Conservation (phyloP, 768 basidiomycete species). For the Boletus speciosus region DNA sequence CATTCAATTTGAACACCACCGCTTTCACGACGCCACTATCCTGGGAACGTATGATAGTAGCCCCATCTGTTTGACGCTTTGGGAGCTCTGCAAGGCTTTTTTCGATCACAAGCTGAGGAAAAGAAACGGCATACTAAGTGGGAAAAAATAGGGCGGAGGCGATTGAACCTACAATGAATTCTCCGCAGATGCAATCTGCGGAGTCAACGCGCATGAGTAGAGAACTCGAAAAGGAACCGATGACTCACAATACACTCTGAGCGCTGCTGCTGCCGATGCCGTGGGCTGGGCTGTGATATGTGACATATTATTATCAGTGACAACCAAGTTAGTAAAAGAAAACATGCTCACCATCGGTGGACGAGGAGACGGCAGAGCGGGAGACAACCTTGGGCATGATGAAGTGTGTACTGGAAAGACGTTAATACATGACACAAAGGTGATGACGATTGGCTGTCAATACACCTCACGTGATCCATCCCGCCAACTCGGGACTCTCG, state of each 20-base stretch:
- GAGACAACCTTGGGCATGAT: conserved; percentile 91
- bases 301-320: neutral
- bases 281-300: conserved; percentile 63
- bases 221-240: conserved; percentile 5
- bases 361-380: conserved; percentile 83
- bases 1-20: conserved; percentile 85
- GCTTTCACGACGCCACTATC: conserved; percentile 56
- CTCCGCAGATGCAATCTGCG: conserved; percentile 83
- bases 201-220: conserved; percentile 14
- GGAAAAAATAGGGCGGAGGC: neutral
- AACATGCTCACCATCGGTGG: conserved; percentile 61
- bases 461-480: conserved; percentile 28
- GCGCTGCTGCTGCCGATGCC: conserved; percentile 69
- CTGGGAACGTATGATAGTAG: conserved; percentile 76
- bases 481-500: conserved; percentile 7
- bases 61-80: conserved; percentile 70
- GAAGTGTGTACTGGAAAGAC: neutral
- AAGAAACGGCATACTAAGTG: neutral
- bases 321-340: too few species aligned
- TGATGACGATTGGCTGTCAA: conserved; percentile 1
- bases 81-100: conserved; percentile 67
- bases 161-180: conserved; percentile 66
- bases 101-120: conserved; percentile 72
- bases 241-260: conserved; percentile 77
- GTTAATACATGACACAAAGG: neutral